These are phyloP conservation scores for Sutorius eximius DNA, from an alignment of 1,284 basidiomycete species.

Conservation along the genomic window DNA sequence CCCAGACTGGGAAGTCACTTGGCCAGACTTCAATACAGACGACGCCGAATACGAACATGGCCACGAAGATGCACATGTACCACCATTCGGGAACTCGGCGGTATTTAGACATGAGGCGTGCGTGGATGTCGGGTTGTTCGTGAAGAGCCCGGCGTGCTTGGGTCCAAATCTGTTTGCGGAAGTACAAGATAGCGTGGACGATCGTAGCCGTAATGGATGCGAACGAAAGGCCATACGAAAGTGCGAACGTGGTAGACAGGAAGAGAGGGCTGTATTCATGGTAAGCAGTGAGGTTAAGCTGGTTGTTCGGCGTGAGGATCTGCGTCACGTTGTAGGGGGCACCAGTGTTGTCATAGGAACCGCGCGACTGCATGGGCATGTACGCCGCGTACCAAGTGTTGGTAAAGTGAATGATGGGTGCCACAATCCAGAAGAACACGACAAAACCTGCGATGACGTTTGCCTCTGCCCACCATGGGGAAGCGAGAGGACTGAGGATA, in stretches of 20 bases:
- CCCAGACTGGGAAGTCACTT: constrained; percentile 58
- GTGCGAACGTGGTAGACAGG: constrained; percentile 68
- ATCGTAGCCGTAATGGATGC: constrained; percentile 68
- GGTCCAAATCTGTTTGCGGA: constrained; percentile 64
- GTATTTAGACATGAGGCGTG: constrained; percentile 70
- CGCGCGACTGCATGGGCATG: constrained; percentile 56
- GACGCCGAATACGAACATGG: constrained; percentile 59
- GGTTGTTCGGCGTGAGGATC: constrained; percentile 58
- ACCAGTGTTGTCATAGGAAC: constrained; percentile 65
- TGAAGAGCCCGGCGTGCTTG: constrained; percentile 51
- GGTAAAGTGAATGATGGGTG: constrained; percentile 65
- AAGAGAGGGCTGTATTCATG: constrained; percentile 80
- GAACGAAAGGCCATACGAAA: constrained; percentile 72
- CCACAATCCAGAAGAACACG: constrained; percentile 75
- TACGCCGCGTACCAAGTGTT: constrained; percentile 64
- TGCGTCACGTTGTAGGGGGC: constrained; percentile 63
- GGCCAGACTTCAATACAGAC: constrained; percentile 59
- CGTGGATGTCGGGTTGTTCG: constrained; percentile 75
- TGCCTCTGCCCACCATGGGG: constrained; percentile 76
- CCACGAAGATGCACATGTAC: constrained; percentile 50
- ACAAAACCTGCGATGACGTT: constrained; percentile 82
- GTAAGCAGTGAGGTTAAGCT: constrained; percentile 68
- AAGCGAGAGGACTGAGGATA: constrained; percentile 58
- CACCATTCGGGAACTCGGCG: constrained; percentile 75
- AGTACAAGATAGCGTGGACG: constrained; percentile 68